Evolutionary conservation across 2,329 filamentous ascomycete genomes (phyloP), one percentile per base, ranked within the genome.

Genomic region (Arthrocladium fulminans): DNA sequence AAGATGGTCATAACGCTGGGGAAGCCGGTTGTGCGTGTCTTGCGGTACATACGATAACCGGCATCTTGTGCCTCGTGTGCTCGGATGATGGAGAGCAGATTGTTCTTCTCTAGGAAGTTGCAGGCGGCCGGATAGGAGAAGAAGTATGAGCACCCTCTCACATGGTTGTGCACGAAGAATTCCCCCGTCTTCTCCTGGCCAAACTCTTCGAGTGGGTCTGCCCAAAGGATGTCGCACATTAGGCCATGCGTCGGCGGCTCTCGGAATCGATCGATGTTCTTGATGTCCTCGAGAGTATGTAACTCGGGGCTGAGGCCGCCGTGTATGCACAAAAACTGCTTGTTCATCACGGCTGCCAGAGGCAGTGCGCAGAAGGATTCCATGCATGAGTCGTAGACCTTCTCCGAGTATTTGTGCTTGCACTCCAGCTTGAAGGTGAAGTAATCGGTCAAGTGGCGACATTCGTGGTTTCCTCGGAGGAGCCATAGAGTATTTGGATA

Each of bases 1-100:
- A 98, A 98, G 62, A 98, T 98, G 59, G 92, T 98, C 92, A 98
- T 98, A 55, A 98, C 92, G 71, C 89, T 96, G 19, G 92, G 92
- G 73, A 98, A 98, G 2, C 92, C 92, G 17, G 92, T 98, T 1
- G 92, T 97, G 55, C 90, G 81, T 22, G 92, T 98, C 77, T 98
- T 98, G 59, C 92, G 81, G 69, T 98, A 98, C 92, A 98, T 98
- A 65, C 92, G 81, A 69, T 98, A 98, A 17, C 92, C 92, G 30
- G 92, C 92, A 71, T 98, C 92, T 73, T 98, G 92, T 32, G 92
- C 92, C 69, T 98, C 92, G 73, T 98, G 92, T 17, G 92, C 92
- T 61, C 92, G 86, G 64, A 98, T 98, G 61, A 98, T 83, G 19
- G 92, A 98, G 35, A 98, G 79, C 9, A 98, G 75, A 64, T 97